Evolutionary conservation across 2,329 filamentous ascomycete species (phyloP), one percentile per base, ranked within the genome.

Genomic region (Rhexocercosporidium sp.): DNA sequence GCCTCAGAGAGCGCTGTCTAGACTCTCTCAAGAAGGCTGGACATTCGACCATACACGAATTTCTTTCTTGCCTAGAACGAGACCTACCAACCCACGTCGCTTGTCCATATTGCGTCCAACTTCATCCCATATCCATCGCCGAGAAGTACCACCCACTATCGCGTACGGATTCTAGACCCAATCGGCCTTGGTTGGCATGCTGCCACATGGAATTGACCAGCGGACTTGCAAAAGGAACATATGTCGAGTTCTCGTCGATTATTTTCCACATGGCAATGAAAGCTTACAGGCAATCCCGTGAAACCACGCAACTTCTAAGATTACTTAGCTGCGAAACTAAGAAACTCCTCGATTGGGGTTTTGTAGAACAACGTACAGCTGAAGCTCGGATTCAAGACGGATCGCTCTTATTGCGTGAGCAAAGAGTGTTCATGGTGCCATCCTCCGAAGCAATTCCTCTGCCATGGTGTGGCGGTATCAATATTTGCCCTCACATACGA

Each of bases 251-350:
- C 59, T 65, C 60, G 6, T 65, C 66, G 14, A 70, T 61, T 3
- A 59, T 68, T 37, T 70, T 68, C 57, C 54, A 46, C 8, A 70
- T 70, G 68, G 68, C 64, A 37, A 70, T 70, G 68, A 69, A 68
- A 66, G 46, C 62, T 22, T 39, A 66, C 62, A 65, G 68, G 25
- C 62, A 57, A n/a, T 51, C 49, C 53, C 47, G 47, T 31, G 62
- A 68, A 20, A 64, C 66, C 39, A 49, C 44, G 7, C 1, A 51
- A 1, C 37, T 68, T 16, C 29, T 68, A 0, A 44, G 25, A 14
- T 49, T 68, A 1, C 59, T 70, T 25, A 39, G 51, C 20, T 44
- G 49, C 46, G 54, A 18, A 62, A 20, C 34, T 1, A 60, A 29
- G 7, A 65, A 57, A 11, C 4, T 25, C n/a, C 4, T 31, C 41